Evolutionary conservation across 495 filamentous ascomycete species (phyloP).

Genomic region (Chaetomium cochliodes): DNA sequence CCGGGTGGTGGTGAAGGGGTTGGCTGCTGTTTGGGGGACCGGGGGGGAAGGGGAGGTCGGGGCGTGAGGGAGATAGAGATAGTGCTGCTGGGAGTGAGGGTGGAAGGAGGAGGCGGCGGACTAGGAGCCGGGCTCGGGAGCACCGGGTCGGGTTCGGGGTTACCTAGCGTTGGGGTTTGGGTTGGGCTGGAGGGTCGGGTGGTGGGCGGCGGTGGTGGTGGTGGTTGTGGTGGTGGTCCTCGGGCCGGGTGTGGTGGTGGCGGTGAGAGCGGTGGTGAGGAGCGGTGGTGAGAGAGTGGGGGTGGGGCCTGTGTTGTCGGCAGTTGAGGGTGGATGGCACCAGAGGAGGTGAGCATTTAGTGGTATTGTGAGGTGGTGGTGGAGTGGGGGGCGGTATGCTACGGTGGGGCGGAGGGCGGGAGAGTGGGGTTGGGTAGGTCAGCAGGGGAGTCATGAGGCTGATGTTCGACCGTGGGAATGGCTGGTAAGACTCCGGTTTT

Average conservation of each 20-base stretch:
- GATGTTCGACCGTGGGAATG: not conserved
- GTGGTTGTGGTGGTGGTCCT: not conserved
- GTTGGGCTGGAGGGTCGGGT: not conserved
- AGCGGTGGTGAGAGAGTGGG: not conserved
- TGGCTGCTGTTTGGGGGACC: not conserved
- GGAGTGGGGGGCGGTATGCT: not conserved
- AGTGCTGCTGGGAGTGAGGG: not conserved
- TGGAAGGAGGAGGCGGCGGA: constrained; percentile 22
- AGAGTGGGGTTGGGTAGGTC: constrained; percentile 12
- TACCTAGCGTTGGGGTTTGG: not conserved
- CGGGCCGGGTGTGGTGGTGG: not conserved
- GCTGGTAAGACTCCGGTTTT: not conserved
- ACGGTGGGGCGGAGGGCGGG: not conserved
- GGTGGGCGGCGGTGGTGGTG: not conserved
- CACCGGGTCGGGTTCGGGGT: not conserved
- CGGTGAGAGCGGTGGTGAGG: not conserved
- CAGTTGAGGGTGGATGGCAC: constrained; percentile 3
- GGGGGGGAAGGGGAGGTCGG: not conserved
- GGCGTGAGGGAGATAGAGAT: not conserved
- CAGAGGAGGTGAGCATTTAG: not conserved
- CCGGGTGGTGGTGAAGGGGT: no score
- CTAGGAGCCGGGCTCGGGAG: constrained; percentile 20
- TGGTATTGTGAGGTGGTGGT: not conserved
- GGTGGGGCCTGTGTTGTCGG: not conserved
- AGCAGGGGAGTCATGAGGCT: constrained; percentile 12